These are phyloP conservation scores for Capronia epimyces DNA, from an alignment of 2,329 filamentous ascomycete genomes.

Conservation along the genomic window DNA sequence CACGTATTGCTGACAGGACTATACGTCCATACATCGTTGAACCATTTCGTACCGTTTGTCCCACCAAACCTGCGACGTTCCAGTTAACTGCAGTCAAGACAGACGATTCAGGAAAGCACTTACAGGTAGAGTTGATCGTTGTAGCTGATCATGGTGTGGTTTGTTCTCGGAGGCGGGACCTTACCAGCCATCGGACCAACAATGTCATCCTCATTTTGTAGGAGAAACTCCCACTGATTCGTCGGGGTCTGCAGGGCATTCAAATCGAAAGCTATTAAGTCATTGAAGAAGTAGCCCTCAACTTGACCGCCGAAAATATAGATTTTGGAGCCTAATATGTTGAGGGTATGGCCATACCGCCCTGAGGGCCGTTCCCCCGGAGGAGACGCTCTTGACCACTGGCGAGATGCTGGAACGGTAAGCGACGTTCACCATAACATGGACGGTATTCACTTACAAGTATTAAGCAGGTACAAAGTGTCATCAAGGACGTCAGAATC, in stretches of 20 bases:
- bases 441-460: conserved; percentile 60
- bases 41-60: conserved; percentile 93
- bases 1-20: conserved; percentile 78
- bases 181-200: conserved; percentile 54
- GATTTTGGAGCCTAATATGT: conserved; percentile 93
- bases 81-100: conserved; percentile 16
- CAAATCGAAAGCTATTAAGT: conserved; percentile 87
- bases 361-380: conserved; percentile 79
- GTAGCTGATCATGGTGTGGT: conserved; percentile 85
- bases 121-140: conserved; percentile 92
- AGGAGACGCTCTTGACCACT: conserved; percentile 93
- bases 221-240: conserved; percentile 92
- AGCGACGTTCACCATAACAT: conserved; percentile 26
- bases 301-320: conserved; percentile 97
- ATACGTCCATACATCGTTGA: conserved; percentile 98
- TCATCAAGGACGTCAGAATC: conserved; percentile 88
- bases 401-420: conserved; percentile 69
- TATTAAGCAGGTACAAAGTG: conserved; percentile 93
- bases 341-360: conserved; percentile 91
- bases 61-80: conserved; percentile 72
- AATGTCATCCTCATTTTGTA: conserved; percentile 63
- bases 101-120: conserved; percentile 36
- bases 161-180: conserved; percentile 83
- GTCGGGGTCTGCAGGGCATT: conserved; percentile 87
- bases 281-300: conserved; percentile 97